phyloP scores from a whole-genome alignment of 2,329 filamentous ascomycete genomes.

The Aspergillus unguis region DNA sequence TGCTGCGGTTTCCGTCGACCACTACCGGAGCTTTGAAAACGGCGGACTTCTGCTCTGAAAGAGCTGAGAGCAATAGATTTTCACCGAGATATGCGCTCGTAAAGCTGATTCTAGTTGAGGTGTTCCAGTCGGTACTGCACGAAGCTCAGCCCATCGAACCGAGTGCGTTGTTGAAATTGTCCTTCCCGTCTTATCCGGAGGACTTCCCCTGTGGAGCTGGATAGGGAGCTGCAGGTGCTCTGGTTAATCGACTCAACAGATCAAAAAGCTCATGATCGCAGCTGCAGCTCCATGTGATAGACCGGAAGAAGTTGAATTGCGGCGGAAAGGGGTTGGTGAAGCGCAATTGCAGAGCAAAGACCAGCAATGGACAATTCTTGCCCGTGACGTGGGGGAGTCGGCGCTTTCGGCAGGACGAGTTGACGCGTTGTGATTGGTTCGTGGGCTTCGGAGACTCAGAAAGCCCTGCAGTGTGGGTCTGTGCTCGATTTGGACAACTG shows the following conservation, averaged over 20 bases:
- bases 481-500: constrained; percentile 18
- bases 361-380: constrained; percentile 2
- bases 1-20: background rate
- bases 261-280: constrained; percentile 16
- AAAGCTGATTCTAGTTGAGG: background rate
- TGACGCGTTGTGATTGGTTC: constrained; percentile 25
- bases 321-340: constrained; percentile 2
- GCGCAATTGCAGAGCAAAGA: constrained; percentile 2
- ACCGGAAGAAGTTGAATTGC: background rate
- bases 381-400: constrained; percentile 29
- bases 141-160: constrained; percentile 15
- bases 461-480: constrained; percentile 16
- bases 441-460: constrained; percentile 17
- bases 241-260: constrained; percentile 14
- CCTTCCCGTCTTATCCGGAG: constrained; percentile 12
- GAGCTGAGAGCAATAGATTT: background rate
- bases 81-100: background rate
- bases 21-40: background rate
- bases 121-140: background rate
- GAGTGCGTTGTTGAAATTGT: constrained; percentile 7
- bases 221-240: constrained; percentile 10
- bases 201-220: constrained; percentile 4
- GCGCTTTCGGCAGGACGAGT: constrained; percentile 28
- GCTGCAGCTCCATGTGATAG: constrained; percentile 13
- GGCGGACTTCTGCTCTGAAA: background rate